Evolutionary conservation across 106 monocot genomes (phyloP).

Genomic region (Dactylorhiza incarnata): DNA sequence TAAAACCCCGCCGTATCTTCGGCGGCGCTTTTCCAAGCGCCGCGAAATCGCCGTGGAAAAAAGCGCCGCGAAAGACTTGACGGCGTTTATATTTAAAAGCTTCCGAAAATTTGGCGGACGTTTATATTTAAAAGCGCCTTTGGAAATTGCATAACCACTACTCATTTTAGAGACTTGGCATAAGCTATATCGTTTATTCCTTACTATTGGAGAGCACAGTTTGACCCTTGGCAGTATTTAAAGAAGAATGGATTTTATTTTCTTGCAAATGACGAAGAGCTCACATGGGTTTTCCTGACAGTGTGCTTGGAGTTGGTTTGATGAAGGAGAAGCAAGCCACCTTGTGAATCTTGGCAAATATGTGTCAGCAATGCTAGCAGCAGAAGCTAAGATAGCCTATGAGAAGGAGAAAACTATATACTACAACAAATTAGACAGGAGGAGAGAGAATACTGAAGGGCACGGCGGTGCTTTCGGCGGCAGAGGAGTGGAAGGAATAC

Average conservation of each 20-base stretch:
- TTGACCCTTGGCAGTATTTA: not conserved
- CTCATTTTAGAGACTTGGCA: conserved; percentile 66
- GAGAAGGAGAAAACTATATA: conserved; percentile 75
- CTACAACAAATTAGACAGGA: no score
- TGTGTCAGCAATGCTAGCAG: conserved; percentile 78
- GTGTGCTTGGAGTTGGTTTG: conserved; percentile 83
- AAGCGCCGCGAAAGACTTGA: no score
- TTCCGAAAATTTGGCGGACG: no score
- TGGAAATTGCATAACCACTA: conserved; percentile 60
- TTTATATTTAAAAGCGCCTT: no score
- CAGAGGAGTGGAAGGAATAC: no score
- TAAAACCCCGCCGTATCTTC: no score
- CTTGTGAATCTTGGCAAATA: conserved; percentile 73
- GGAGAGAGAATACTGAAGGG: no score
- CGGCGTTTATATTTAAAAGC: no score
- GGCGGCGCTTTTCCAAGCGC: no score
- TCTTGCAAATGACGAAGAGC: not conserved
- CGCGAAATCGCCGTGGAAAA: no score
- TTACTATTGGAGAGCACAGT: conserved; percentile 99
- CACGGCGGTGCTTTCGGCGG: no score
- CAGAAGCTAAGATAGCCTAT: conserved; percentile 74
- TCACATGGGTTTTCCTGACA: conserved; percentile 8
- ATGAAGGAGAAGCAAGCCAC: conserved; percentile 66
- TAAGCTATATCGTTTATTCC: conserved; percentile 96
- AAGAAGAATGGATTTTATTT: not conserved